Conservation (phyloP, 2,329 filamentous ascomycete genomes). For the Arthroderma sp. region DNA sequence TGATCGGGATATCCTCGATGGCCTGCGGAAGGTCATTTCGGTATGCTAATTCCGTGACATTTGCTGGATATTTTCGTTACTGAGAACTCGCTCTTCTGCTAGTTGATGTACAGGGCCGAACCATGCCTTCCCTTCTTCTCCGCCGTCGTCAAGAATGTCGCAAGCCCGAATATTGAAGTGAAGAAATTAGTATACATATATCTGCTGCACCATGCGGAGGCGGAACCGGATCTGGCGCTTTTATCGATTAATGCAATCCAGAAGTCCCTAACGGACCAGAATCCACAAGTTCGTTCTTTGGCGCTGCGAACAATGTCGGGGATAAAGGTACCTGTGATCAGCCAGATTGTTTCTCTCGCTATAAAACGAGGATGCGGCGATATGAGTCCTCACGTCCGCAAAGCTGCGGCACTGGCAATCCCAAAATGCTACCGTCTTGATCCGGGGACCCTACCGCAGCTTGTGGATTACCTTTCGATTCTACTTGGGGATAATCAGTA, state of each 20-base stretch:
- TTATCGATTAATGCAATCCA: constrained; percentile 98
- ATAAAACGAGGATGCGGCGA: constrained; percentile 90
- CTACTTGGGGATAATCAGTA: constrained; percentile 86
- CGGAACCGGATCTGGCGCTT: constrained; percentile 87
- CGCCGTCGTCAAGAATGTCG: constrained; percentile 95
- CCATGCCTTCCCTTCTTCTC: constrained; percentile 89
- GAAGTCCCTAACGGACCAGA: constrained; percentile 86
- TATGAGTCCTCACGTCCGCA: constrained; percentile 88
- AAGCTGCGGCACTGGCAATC: constrained; percentile 83
- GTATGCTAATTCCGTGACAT: constrained; percentile 38
- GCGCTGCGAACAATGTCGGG: constrained; percentile 94
- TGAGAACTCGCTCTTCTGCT: constrained; percentile 6
- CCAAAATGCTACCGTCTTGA: constrained; percentile 93
- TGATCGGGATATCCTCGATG: constrained; percentile 86
- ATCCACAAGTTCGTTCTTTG: constrained; percentile 79
- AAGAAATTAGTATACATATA: constrained; percentile 99
- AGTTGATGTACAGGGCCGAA: constrained; percentile 94
- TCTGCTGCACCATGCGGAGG: constrained; percentile 88
- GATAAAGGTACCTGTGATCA: constrained; percentile 94
- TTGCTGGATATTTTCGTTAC: not conserved
- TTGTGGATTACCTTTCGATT: constrained; percentile 67
- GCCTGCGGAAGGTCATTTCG: constrained; percentile 74
- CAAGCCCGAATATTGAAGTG: constrained; percentile 83
- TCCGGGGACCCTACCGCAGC: constrained; percentile 68
- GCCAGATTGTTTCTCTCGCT: constrained; percentile 87